Evolutionary conservation across 2,329 filamentous ascomycete genomes (phyloP).

Genomic region (Aureobasidium sp.): DNA sequence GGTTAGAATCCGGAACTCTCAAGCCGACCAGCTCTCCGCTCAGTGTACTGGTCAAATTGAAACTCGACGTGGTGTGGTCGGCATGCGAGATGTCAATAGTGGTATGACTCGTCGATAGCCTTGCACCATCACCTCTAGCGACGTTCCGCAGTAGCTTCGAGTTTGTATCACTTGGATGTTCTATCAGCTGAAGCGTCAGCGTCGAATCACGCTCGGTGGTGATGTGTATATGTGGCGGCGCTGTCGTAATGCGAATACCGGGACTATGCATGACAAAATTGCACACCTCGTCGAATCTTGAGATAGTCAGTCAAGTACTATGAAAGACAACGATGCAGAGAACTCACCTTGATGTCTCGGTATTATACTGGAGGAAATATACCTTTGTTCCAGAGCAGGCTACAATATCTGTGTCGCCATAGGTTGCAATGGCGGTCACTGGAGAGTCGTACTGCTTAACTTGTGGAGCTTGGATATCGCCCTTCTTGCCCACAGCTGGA

Average conservation of each 20-base stretch:
- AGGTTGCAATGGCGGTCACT: conserved; percentile 51
- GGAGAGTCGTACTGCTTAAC: conserved; percentile 37
- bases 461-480: conserved; percentile 34
- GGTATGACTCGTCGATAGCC: conserved; percentile 4
- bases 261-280: conserved; percentile 28
- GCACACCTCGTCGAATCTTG: conserved; percentile 19
- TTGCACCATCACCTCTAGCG: background rate
- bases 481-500: conserved; percentile 35
- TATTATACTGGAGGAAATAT: conserved; percentile 36
- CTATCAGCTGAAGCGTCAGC: conserved; percentile 34
- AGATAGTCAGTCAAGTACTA: background rate
- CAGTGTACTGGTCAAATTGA: conserved; percentile 22
- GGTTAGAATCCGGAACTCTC: conserved; percentile 11
- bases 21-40: conserved; percentile 26
- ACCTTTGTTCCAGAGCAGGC: conserved; percentile 38
- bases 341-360: conserved; percentile 15
- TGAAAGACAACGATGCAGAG: background rate
- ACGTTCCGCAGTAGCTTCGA: background rate
- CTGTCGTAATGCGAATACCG: conserved; percentile 44
- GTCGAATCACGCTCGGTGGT: conserved; percentile 50
- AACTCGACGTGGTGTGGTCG: conserved; percentile 1
- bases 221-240: conserved; percentile 44
- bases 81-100: conserved; percentile 13
- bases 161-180: background rate
- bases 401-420: conserved; percentile 50